Evolutionary conservation across 129 eudicot species (phyloP), one percentile per base, ranked within the genome.

Genomic region (Artemisia annua): DNA sequence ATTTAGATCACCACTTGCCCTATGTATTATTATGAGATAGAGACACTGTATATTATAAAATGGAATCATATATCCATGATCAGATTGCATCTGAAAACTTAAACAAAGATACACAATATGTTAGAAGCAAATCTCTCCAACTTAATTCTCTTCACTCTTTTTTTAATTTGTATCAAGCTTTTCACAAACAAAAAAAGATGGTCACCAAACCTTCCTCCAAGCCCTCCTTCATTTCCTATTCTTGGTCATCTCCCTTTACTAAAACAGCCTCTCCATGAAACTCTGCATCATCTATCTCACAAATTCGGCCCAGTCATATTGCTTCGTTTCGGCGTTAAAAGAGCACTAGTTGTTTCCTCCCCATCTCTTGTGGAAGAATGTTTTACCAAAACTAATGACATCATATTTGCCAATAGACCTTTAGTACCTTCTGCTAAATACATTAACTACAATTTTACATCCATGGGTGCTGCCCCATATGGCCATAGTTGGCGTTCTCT

Each of bases 291-390:
- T 18, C 72, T 87, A 11, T 69, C 87, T 15, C 15, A 11, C 48
- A 73, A 82, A 14, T 59, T 72, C 8, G 92, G 92, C 18, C 92
- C 92, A 0, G 59, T 87, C 4, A 53, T 84, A 24, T 53, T 64
- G 20, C 82, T 84, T 32, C 74, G 64, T 3, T 67, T 84, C 18
- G 92, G 86, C 0, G 26, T 24, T 35, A 76, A 79, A 14, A 60
- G 61, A 11, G 77, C 70, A 0, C 54, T 87, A 6, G 74, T 81
- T 1, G 77, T 83, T 58, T 78, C 91, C n/a, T 81, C 88, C 4
- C 73, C 91, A 0, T 67, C 80, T 4, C 20, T 65, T 1, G 82
- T 62, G 3, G 82, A 83, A 61, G 86, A 87, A 58, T 87, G 91
- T 66, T 87, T 81, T 51, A 70, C 85, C 32, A 81, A 70, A 52